A percentile compares a stretch with the other conserved stretches of the same genome.
Conservation (phyloP, 2,329 filamentous ascomycete genomes). For the Talaromyces sp. region DNA sequence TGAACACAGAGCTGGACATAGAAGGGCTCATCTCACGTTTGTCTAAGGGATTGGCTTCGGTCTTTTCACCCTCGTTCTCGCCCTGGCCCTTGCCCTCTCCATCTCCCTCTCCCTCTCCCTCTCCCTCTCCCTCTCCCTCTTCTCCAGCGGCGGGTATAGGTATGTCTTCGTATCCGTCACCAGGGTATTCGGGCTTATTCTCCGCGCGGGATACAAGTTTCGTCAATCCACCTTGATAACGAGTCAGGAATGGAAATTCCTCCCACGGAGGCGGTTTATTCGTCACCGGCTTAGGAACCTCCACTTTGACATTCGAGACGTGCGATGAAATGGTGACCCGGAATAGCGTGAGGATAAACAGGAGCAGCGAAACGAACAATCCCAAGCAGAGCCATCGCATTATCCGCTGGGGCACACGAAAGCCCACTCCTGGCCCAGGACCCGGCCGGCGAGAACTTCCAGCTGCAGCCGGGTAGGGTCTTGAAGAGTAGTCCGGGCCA, state of each 20-base stretch:
- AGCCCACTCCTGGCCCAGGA: conserved; percentile 45
- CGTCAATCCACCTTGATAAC: conserved; percentile 87
- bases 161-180: conserved; percentile 60
- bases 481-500: conserved; percentile 48
- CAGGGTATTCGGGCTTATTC: conserved; percentile 81
- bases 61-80: conserved; percentile 33
- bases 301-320: conserved; percentile 32
- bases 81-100: too few relatives aligned
- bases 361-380: conserved; percentile 67
- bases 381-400: conserved; percentile 77
- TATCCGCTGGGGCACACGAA: conserved; percentile 71
- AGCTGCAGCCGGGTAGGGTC: conserved; percentile 55
- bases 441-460: conserved; percentile 32
- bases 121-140: too few relatives aligned
- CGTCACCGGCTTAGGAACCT: conserved; percentile 60
- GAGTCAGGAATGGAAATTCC: conserved; percentile 77
- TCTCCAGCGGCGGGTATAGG: conserved; percentile 47
- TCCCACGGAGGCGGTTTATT: conserved; percentile 74
- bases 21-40: conserved; percentile 35
- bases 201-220: conserved; percentile 66
- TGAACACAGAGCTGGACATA: conserved; percentile 59
- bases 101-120: conserved; percentile 32
- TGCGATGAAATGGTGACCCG: conserved; percentile 65
- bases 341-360: conserved; percentile 77
- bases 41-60: conserved; percentile 17